Evolutionary conservation across 2,329 filamentous ascomycete genomes (phyloP).

Genomic region (Trichoderma lentiforme): DNA sequence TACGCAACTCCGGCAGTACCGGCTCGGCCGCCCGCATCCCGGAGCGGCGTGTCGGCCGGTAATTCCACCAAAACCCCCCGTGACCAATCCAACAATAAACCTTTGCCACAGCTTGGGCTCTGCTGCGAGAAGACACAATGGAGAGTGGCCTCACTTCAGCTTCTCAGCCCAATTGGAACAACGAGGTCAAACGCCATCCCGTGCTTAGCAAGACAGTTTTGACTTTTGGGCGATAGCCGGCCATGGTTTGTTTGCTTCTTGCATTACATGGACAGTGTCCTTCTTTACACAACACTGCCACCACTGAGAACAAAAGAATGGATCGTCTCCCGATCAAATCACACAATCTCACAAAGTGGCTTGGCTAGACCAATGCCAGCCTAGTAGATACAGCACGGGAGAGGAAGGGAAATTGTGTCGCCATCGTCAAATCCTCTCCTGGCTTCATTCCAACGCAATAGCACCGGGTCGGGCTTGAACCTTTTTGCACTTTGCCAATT

Average conservation of each 20-base stretch:
- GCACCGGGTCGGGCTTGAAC: constrained; percentile 1
- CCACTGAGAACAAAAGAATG: neutral
- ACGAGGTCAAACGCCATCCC: constrained; percentile 7
- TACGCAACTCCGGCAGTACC: constrained; percentile 1
- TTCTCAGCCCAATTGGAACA: neutral
- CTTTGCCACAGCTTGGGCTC: neutral
- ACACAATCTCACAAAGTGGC: constrained; percentile 1
- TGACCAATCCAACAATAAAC: neutral
- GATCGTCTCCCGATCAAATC: neutral
- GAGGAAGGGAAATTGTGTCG: neutral
- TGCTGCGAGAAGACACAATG: neutral
- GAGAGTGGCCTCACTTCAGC: neutral
- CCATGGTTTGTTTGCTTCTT: neutral
- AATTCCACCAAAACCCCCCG: neutral
- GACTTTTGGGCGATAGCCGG: neutral
- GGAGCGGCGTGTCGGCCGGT: neutral
- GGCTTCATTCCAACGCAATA: constrained; percentile 12
- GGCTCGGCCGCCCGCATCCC: neutral
- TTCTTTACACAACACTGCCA: constrained; percentile 2
- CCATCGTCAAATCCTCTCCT: neutral
- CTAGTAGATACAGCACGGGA: neutral
- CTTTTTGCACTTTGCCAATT: neutral
- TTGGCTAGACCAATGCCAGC: neutral
- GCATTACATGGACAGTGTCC: neutral
- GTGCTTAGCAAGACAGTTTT: neutral